Conservation (phyloP, 192 early-diverging fungal species). For the Coemansia sp. region DNA sequence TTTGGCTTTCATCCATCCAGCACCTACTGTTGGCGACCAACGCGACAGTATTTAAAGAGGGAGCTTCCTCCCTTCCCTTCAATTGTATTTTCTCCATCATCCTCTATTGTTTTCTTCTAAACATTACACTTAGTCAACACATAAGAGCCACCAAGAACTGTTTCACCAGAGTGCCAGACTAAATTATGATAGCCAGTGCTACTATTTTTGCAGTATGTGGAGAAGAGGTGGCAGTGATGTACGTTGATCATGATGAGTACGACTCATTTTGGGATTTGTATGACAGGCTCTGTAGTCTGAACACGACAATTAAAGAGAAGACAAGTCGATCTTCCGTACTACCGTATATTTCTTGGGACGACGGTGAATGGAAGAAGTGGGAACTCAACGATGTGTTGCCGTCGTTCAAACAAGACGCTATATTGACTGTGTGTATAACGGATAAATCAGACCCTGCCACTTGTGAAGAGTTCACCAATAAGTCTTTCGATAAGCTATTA, state of each 20-base stretch:
- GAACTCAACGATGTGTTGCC: not conserved
- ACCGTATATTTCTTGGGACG: not conserved
- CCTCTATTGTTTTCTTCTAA: not conserved
- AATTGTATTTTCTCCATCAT: not conserved
- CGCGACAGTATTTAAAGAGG: not conserved
- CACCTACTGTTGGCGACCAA: not conserved
- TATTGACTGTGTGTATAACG: not conserved
- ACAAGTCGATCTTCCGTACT: not conserved
- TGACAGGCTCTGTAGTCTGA: not conserved
- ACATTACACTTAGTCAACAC: not conserved
- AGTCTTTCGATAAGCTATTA: not conserved
- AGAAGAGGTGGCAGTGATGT: too few species aligned
- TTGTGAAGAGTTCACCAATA: not conserved
- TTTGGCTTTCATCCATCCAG: too few species aligned
- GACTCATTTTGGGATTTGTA: not conserved
- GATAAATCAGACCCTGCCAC: not conserved
- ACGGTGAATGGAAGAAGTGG: not conserved
- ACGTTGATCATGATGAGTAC: too few species aligned
- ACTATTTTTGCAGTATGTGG: too few species aligned
- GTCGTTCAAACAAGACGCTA: not conserved
- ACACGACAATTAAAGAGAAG: not conserved
- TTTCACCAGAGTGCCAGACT: too few species aligned
- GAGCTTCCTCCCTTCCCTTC: not conserved
- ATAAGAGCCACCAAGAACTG: too few species aligned
- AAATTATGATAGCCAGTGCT: too few species aligned